Evolutionary conservation across 2,329 filamentous ascomycete species (phyloP), one percentile per base, ranked within the genome.

Genomic region (Metarhizium robertsii): DNA sequence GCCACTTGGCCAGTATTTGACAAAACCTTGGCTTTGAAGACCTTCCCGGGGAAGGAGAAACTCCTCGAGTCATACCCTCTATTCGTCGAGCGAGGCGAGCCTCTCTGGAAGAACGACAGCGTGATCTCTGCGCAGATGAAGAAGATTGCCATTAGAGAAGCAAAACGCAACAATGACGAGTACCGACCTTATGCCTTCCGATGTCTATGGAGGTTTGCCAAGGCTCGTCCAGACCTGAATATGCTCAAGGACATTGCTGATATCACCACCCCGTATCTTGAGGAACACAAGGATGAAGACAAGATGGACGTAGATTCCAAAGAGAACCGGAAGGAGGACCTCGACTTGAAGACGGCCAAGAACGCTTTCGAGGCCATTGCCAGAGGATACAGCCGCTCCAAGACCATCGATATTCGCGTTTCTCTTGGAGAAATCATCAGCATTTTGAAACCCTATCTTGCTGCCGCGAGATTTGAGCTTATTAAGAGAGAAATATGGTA

Each of bases 31-130:
- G 81, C 84, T 2, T 84, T 95, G 13, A 97, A 96, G 77, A 96
- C 92, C 0, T 99, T 96, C 78, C 80, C 87, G 0, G 90, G 90
- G 25, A 99, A 99, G 67, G 91, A 96, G 71, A 85, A 84, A 61
- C 81, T 99, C 36, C 76, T 97, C 2, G 79, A 84, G 47, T 86
- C 88, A 6, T 90, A 94, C 68, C 86, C 90, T 4, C 80, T 84
- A 56, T 94, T 97, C 63, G 84, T 88, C 0, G 79, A 83, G 63
- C 83, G 85, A 59, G 81, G 81, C 0, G 79, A 78, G 60, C 69
- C 69, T 7, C 73, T 89, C 34, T 85, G 84, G 75, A 71, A 75
- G 50, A 68, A 69, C 6, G 79, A 86, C 60, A 58, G 67, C 0
- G 65, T 67, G 10, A 71, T 88, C 29, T 79, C 80, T 11, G 77